These are phyloP conservation scores for Cryptomeria japonica DNA, from an alignment of 75 land plant species.

Conservation along the genomic window DNA sequence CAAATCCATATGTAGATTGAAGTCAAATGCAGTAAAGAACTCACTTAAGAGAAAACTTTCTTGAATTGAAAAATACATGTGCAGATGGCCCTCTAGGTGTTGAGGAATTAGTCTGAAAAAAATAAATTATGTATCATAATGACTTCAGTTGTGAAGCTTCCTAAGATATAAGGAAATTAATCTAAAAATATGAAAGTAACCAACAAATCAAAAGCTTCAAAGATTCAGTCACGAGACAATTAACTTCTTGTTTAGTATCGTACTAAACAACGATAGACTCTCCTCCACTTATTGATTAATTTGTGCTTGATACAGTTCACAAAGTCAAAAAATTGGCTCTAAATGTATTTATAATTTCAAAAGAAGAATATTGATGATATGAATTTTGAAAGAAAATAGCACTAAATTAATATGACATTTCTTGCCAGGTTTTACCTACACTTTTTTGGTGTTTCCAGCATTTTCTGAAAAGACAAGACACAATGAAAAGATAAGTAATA, in stretches of 20 bases:
- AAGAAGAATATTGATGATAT: no score
- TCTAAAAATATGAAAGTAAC: no score
- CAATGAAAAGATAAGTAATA: not conserved
- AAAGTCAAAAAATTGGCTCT: not conserved
- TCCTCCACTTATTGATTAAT: not conserved
- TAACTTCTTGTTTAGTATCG: no score
- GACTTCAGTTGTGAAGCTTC: not conserved
- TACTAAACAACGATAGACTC: not conserved
- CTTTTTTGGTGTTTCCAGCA: not conserved
- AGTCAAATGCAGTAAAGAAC: not conserved
- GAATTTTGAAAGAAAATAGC: no score
- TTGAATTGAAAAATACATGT: conserved; percentile 18
- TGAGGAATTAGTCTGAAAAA: conserved; percentile 9
- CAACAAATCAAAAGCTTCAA: no score
- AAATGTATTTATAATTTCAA: not conserved
- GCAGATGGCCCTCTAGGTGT: conserved; percentile 41
- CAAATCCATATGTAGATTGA: no score
- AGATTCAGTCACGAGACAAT: no score
- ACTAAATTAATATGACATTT: not conserved
- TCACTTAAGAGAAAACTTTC: not conserved
- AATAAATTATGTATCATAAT: not conserved
- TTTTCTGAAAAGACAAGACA: not conserved
- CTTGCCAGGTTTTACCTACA: not conserved
- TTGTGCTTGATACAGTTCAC: not conserved
- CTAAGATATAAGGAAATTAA: not conserved